These are phyloP conservation scores for Pseudotsuga menziesii DNA, from an alignment of 75 land plant species.

Conservation along the genomic window DNA sequence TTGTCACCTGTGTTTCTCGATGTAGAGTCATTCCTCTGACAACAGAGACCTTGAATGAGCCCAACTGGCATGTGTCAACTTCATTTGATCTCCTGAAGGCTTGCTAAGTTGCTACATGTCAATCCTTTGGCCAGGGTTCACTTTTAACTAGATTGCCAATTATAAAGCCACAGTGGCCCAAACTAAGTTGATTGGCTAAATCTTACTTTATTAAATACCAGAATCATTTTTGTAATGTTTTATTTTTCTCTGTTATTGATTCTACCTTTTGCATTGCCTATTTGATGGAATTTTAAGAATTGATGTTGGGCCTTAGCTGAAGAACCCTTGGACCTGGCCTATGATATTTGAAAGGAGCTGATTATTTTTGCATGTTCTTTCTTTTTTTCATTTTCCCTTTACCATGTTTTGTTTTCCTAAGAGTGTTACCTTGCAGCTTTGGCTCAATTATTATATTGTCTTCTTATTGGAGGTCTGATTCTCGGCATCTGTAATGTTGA, in stretches of 20 bases:
- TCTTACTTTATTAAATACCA: not conserved
- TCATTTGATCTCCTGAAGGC: not conserved
- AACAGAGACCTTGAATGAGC: not conserved
- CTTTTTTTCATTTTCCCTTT: not conserved
- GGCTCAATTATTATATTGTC: not conserved
- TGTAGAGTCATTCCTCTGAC: not conserved
- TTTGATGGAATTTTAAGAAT: not conserved
- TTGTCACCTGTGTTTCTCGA: not conserved
- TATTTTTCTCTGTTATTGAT: not conserved
- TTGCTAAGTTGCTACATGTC: not conserved
- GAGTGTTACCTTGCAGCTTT: not conserved
- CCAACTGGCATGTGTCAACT: not conserved
- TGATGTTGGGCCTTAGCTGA: not conserved
- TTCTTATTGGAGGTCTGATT: not conserved
- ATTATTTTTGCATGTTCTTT: not conserved
- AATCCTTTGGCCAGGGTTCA: not conserved
- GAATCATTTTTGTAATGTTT: not conserved
- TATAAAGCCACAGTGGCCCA: not conserved
- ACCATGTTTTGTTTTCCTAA: not conserved
- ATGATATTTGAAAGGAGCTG: not conserved
- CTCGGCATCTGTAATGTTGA: constrained; percentile 1
- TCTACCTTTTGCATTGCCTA: not conserved
- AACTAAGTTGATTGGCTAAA: not conserved
- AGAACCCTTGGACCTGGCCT: not conserved
- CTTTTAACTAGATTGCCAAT: not conserved